Evolutionary conservation across 2,329 filamentous ascomycete species (phyloP).

Genomic region (Colletotrichum magnum): DNA sequence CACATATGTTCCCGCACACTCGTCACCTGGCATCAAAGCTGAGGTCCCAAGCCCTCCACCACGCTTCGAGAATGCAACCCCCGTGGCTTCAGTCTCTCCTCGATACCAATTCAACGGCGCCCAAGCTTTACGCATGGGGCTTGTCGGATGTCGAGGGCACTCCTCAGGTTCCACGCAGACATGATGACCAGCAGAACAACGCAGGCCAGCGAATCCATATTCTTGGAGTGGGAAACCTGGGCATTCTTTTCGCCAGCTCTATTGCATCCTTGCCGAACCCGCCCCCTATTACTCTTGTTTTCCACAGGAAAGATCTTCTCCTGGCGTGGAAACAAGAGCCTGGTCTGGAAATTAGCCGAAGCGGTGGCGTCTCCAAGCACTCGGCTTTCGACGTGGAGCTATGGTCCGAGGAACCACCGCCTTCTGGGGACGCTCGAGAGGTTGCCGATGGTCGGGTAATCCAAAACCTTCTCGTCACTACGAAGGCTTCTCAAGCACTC

Average conservation of each 20-base stretch:
- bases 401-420: conserved; percentile 64
- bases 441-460: conserved; percentile 63
- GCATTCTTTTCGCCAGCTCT: conserved; percentile 82
- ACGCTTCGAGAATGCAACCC: conserved; percentile 15
- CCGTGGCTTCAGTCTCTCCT: conserved; percentile 53
- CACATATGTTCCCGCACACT: background rate
- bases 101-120: conserved; percentile 42
- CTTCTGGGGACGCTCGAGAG: conserved; percentile 54
- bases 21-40: background rate
- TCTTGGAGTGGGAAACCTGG: conserved; percentile 85
- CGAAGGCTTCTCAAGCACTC: conserved; percentile 80
- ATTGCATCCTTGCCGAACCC: conserved; percentile 71
- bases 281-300: conserved; percentile 85
- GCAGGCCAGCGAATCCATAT: conserved; percentile 75
- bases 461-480: conserved; percentile 81
- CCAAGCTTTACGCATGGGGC: conserved; percentile 56
- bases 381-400: conserved; percentile 66
- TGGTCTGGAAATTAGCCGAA: conserved; percentile 61
- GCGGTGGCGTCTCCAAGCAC: conserved; percentile 48
- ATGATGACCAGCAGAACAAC: background rate
- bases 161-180: background rate
- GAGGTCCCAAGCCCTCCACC: background rate
- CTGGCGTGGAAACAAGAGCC: conserved; percentile 60
- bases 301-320: conserved; percentile 72
- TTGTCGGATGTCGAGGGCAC: conserved; percentile 46